A percentile compares a stretch with the other conserved stretches of the same genome.
These are phyloP conservation scores for Rhizophagus sp. DNA, from an alignment of 192 early-diverging fungal species.

Conservation along the genomic window DNA sequence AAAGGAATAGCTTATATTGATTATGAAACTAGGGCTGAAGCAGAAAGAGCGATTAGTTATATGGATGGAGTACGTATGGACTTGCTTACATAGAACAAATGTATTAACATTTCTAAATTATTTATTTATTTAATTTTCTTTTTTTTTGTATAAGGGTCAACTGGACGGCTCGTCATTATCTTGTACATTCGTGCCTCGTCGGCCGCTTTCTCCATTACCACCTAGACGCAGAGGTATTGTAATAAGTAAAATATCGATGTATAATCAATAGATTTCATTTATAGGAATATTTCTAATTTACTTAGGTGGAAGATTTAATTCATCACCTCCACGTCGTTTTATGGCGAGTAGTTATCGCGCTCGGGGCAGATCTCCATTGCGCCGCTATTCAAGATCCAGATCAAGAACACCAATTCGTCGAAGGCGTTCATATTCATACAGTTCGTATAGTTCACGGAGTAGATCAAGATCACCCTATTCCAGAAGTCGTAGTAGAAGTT, in stretches of 20 bases:
- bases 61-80: constrained; percentile 46
- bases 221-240: constrained; percentile 29
- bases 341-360: constrained; percentile 26
- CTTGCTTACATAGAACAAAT: neutral
- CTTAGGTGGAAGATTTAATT: constrained; percentile 23
- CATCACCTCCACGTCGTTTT: constrained; percentile 34
- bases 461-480: constrained; percentile 31
- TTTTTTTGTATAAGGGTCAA: constrained; percentile 38
- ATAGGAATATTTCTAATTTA: too few relatives aligned
- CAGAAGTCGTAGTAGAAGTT: constrained; percentile 32
- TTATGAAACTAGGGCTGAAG: constrained; percentile 39
- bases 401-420: constrained; percentile 39
- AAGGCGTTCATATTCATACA: constrained; percentile 36
- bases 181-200: constrained; percentile 37
- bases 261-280: neutral
- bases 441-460: constrained; percentile 28
- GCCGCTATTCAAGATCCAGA: constrained; percentile 32
- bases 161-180: constrained; percentile 43
- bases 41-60: constrained; percentile 46
- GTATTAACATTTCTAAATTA: neutral
- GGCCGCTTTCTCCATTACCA: constrained; percentile 29
- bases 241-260: neutral
- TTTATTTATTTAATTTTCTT: neutral
- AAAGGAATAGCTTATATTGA: constrained; percentile 46
- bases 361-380: constrained; percentile 33